phyloP scores from a whole-genome alignment of 225 moss, liverwort and hornwort species.

The Pleurozium schreberi region DNA sequence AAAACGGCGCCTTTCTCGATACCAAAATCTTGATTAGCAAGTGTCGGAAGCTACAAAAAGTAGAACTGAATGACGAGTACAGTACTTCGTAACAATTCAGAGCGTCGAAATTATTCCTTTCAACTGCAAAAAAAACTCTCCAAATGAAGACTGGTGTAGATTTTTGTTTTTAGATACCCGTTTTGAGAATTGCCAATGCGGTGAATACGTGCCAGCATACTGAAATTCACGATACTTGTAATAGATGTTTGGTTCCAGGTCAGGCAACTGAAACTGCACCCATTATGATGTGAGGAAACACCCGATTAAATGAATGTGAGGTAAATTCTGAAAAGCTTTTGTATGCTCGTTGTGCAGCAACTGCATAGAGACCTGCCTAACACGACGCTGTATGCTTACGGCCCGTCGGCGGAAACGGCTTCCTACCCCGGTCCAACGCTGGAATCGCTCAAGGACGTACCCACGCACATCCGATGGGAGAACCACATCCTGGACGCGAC shows the following conservation, averaged over 20 bases:
- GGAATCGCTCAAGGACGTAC: not conserved
- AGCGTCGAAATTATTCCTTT: not conserved
- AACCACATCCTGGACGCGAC: slow-evolving; percentile 11
- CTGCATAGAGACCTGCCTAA: slow-evolving; percentile 29
- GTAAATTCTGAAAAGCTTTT: not conserved
- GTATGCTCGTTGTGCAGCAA: not conserved
- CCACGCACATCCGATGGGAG: slow-evolving; percentile 21
- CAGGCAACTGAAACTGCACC: not conserved
- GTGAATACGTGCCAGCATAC: not conserved
- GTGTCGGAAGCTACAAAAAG: too few relatives aligned
- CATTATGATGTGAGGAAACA: too few relatives aligned
- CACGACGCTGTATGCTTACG: slow-evolving; percentile 35
- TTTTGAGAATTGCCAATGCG: too few relatives aligned
- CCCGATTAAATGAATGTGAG: not conserved
- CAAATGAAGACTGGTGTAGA: not conserved
- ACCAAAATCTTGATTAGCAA: too few relatives aligned
- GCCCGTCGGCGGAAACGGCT: slow-evolving; percentile 5
- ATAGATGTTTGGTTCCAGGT: not conserved
- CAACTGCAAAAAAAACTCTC: not conserved
- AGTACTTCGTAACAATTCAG: not conserved
- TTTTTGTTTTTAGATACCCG: too few relatives aligned
- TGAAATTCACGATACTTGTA: not conserved
- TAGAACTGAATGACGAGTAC: too few relatives aligned
- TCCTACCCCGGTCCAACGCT: slow-evolving; percentile 29
- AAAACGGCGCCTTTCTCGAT: too few relatives aligned